Evolutionary conservation across 1,139 yeast genomes (phyloP).

Genomic region (Lodderomyces metapsilosis): DNA sequence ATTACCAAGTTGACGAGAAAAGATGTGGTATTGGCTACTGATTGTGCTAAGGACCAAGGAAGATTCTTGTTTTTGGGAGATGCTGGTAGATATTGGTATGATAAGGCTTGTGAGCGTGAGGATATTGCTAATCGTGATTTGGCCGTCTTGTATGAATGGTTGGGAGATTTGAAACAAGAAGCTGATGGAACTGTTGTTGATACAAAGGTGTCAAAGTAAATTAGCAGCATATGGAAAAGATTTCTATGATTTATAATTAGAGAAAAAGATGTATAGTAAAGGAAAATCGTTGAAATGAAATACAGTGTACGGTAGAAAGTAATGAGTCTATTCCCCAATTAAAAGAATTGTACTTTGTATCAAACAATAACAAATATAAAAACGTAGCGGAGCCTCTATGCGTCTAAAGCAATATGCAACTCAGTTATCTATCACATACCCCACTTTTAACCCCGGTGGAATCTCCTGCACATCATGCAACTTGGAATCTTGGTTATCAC

Average conservation of each 20-base stretch:
- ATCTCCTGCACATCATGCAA: conserved; percentile 7
- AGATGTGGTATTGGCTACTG: conserved; percentile 55
- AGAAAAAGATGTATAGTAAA: no score
- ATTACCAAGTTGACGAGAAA: conserved; percentile 55
- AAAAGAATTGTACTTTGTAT: no score
- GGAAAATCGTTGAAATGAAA: no score
- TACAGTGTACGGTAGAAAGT: no score
- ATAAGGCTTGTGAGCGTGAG: conserved; percentile 44
- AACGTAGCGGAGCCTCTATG: no score
- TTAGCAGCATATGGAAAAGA: no score
- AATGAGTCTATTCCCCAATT: no score
- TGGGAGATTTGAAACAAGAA: conserved; percentile 29
- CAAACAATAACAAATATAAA: no score
- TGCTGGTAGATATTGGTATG: conserved; percentile 42
- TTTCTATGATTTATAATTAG: no score
- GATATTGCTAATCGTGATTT: conserved; percentile 44
- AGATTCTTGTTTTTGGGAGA: conserved; percentile 45
- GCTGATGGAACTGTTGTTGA: conserved; percentile 18
- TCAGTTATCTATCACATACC: conserved; percentile 17
- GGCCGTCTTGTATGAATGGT: conserved; percentile 48
- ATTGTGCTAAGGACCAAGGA: conserved; percentile 39
- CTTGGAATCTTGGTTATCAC: conserved; percentile 5
- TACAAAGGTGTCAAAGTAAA: conserved; percentile 7
- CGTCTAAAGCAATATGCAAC: background rate
- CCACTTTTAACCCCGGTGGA: conserved; percentile 21